A percentile compares a stretch with the other conserved stretches of the same genome.
These are phyloP conservation scores for Sanghuangporus sanghuang DNA, from an alignment of 1,284 basidiomycete species.

Conservation along the genomic window DNA sequence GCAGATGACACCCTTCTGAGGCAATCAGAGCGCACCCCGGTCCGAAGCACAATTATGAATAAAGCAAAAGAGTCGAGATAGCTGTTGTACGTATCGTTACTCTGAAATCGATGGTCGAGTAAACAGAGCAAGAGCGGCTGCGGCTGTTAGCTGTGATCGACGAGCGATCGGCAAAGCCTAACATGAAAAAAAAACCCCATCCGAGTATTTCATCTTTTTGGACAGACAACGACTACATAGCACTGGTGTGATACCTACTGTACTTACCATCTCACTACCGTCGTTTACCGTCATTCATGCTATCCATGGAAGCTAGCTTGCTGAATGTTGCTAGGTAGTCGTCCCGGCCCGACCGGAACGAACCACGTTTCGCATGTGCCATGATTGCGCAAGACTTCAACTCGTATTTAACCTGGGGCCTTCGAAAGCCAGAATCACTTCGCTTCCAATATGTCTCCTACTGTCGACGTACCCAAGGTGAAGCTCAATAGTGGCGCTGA, in stretches of 20 bases:
- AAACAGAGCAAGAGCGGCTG: too few relatives aligned
- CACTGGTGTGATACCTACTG: not conserved
- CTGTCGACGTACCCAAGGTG: conserved; percentile 33
- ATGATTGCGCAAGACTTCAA: not conserved
- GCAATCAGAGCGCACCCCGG: too few relatives aligned
- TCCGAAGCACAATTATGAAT: too few relatives aligned
- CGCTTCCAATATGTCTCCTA: conserved; percentile 12
- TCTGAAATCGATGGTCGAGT: too few relatives aligned
- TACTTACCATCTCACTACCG: not conserved
- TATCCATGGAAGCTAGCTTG: not conserved
- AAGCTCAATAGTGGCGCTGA: conserved; percentile 63
- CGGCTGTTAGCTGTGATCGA: too few relatives aligned
- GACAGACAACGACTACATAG: too few relatives aligned
- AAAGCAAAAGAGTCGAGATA: too few relatives aligned
- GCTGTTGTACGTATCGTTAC: too few relatives aligned
- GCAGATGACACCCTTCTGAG: too few relatives aligned
- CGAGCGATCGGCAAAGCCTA: too few relatives aligned
- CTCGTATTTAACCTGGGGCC: not conserved
- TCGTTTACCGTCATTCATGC: not conserved
- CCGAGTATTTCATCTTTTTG: too few relatives aligned
- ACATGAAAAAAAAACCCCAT: too few relatives aligned
- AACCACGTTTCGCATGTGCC: not conserved
- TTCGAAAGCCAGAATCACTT: not conserved
- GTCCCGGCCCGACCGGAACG: not conserved
- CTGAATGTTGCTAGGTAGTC: not conserved